Base-by-base conservation (phyloP, 176 grass and related monocot species). In the Hordeum marinum region DNA sequence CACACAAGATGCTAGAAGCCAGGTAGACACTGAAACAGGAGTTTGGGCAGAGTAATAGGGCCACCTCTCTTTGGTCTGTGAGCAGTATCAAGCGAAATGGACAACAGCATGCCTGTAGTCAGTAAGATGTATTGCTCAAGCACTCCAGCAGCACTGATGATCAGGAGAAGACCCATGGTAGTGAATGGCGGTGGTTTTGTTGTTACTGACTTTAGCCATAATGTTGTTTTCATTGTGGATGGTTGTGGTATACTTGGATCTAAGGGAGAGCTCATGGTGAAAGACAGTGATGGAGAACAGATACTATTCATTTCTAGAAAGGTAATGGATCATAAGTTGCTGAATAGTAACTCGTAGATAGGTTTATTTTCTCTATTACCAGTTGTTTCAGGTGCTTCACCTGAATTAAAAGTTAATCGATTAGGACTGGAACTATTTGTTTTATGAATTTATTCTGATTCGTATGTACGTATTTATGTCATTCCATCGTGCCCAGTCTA, bases 121-220 rank as follows among this genome's bases (percentile, higher is more conserved):
- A 99, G 93, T 86, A 99, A 99, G 82, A 79, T 92, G 26, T 99
- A 87, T 64, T 99, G 96, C 78, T 92, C 85, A 36, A 58, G 89
- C 31, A 79, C 81, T 35, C 81, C 81, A 23, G 68, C 72, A 14
- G 68, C 73, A 1, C 72, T 99, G 82, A 88, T 90, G 85, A 91
- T 99, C 34, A 92, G 93, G 80, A 89, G 76, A 60, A 81, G 96
- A 43, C 93, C 96, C 21, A 66, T 55, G 18, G 84, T 89, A 1
- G 84, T 96, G 52, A 96, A 91, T 15, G 96, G 96, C 3, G 96
- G 96, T 34, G 91, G 96, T n/a, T 91, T 99, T 61, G 91, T 96
- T 42, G 91, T 94, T 78, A 91, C 88, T 27, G 90, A 94, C 78
- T 48, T 69, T 64, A 68, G 65, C 43, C 86, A 92, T 10, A 87